Evolutionary conservation across 2,329 filamentous ascomycete genomes (phyloP).

Genomic region (Neofusicoccum ribis): DNA sequence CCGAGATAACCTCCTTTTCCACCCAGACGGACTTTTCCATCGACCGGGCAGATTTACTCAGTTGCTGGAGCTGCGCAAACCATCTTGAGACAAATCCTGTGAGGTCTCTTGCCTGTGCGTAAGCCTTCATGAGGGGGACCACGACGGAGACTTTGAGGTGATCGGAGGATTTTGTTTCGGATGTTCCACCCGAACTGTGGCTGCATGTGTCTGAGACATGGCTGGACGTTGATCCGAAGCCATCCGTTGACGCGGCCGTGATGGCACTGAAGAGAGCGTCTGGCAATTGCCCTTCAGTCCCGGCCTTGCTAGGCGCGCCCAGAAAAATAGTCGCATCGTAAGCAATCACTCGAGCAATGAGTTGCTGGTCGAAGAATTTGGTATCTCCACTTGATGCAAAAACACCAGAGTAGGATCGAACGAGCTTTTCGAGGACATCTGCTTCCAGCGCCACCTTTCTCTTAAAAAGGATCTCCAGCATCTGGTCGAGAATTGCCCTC

Average conservation of each 20-base stretch:
- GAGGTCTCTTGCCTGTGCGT: constrained; percentile 35
- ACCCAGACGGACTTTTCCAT: constrained; percentile 32
- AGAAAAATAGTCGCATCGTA: constrained; percentile 37
- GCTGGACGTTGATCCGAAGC: neutral
- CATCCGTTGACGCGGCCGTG: neutral
- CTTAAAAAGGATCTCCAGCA: constrained; percentile 28
- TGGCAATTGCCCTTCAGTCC: neutral
- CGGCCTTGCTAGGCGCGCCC: constrained; percentile 24
- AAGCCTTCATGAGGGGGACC: constrained; percentile 35
- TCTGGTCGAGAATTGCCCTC: constrained; percentile 27
- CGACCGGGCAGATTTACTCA: neutral
- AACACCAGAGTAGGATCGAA: constrained; percentile 36
- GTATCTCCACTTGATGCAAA: neutral
- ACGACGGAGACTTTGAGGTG: constrained; percentile 25
- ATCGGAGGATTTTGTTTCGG: neutral
- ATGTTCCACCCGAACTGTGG: neutral
- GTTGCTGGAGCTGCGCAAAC: constrained; percentile 32
- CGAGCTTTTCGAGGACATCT: constrained; percentile 31
- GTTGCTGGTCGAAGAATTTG: constrained; percentile 8
- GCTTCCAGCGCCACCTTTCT: constrained; percentile 31
- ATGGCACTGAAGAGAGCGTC: constrained; percentile 13
- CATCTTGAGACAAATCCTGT: constrained; percentile 37
- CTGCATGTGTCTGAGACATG: neutral
- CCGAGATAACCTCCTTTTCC: constrained; percentile 27
- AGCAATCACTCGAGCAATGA: constrained; percentile 35